These are phyloP conservation scores for Butyriboletus appendiculatus DNA, from an alignment of 1,284 basidiomycete genomes.

Conservation along the genomic window DNA sequence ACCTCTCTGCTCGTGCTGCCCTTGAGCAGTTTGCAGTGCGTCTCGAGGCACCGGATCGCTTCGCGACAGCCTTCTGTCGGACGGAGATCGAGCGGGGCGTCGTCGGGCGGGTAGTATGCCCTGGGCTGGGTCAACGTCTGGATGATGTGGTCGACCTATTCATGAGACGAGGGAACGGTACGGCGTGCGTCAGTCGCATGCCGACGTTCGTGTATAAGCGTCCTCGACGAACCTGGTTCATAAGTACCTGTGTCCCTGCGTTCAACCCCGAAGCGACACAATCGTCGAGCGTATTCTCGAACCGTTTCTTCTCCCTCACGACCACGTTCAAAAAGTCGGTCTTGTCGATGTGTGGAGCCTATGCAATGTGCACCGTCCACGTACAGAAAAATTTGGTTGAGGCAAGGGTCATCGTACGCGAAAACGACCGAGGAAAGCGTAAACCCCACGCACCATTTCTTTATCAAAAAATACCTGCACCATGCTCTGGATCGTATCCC, in stretches of 20 bases:
- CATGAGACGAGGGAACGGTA: not conserved
- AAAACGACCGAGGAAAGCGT: not conserved
- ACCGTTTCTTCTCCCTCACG: constrained; percentile 94
- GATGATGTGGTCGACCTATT: constrained; percentile 91
- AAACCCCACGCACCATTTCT: constrained; percentile 63
- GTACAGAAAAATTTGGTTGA: not conserved
- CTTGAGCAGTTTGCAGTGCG: constrained; percentile 88
- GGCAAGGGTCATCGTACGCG: not conserved
- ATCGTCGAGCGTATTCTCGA: constrained; percentile 91
- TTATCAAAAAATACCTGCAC: constrained; percentile 98
- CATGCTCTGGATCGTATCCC: constrained; percentile 97
- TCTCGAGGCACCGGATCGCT: constrained; percentile 83
- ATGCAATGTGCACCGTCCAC: not conserved
- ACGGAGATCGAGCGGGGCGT: constrained; percentile 71
- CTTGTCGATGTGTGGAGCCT: constrained; percentile 86
- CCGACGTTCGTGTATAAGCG: not conserved
- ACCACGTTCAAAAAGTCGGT: constrained; percentile 94
- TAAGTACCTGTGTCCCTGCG: constrained; percentile 92
- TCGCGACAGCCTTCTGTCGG: constrained; percentile 87
- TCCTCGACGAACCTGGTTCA: constrained; percentile 74
- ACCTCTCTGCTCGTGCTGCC: constrained; percentile 96
- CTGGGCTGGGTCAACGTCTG: constrained; percentile 78
- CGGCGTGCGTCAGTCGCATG: constrained; percentile 9
- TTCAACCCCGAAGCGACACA: constrained; percentile 92
- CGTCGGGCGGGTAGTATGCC: constrained; percentile 90